A percentile compares a stretch with the other conserved stretches of the same genome.
phyloP scores from a whole-genome alignment of 495 filamentous ascomycete genomes.

The Xylaria intraflava region DNA sequence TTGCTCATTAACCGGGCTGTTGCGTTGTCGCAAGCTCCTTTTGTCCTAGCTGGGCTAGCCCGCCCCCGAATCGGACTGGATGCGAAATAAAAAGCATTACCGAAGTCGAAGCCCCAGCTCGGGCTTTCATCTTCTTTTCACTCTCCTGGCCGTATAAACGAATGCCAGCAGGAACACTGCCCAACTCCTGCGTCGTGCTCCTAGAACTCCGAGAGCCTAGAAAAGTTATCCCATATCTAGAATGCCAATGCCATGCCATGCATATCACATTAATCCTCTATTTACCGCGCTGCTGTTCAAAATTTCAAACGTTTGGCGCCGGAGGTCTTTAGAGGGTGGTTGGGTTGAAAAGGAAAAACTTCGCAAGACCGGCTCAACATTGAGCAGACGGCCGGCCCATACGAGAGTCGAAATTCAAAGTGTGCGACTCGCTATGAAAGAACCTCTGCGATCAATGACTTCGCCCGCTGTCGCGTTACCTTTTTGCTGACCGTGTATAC shows the following conservation, averaged over 20 bases:
- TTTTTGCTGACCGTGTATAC: conserved; percentile 65
- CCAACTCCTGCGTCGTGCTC: conserved; percentile 34
- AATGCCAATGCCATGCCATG: conserved; percentile 49
- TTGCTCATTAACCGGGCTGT: conserved; percentile 25
- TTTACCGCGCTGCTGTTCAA: conserved; percentile 36
- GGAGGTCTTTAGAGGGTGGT: conserved; percentile 22
- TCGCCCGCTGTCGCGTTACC: conserved; percentile 41
- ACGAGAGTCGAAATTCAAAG: conserved; percentile 9
- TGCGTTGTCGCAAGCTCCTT: conserved; percentile 12
- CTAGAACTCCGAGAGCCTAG: conserved; percentile 42
- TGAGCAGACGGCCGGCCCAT: neutral
- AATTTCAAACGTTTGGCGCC: conserved; percentile 23
- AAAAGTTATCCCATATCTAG: conserved; percentile 41
- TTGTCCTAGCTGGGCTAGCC: conserved; percentile 31
- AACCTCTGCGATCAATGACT: conserved; percentile 33
- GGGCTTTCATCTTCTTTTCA: conserved; percentile 8
- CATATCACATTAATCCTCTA: conserved; percentile 47
- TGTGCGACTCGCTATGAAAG: conserved; percentile 32
- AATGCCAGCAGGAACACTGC: conserved; percentile 27
- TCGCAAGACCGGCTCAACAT: conserved; percentile 1
- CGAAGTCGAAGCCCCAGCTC: conserved; percentile 13
- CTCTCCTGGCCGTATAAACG: conserved; percentile 27
- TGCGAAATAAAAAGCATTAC: conserved; percentile 13
- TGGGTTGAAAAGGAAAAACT: conserved; percentile 20
- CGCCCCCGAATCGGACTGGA: conserved; percentile 25